Evolutionary conservation across 2,329 filamentous ascomycete species (phyloP), one percentile per base, ranked within the genome.

Genomic region (Neobulgaria alba): DNA sequence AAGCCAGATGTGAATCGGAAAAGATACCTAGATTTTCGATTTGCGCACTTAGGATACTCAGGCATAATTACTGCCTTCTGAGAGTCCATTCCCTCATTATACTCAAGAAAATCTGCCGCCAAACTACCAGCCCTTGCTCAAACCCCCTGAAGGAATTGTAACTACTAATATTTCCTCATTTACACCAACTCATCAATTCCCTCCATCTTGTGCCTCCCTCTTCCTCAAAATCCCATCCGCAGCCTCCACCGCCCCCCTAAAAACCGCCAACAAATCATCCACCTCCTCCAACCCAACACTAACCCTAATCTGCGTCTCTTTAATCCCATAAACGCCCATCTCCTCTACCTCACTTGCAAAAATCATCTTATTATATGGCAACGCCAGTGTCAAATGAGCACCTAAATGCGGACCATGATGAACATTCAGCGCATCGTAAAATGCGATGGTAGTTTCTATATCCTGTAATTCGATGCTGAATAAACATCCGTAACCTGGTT

Each of bases 401-500:
- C 71, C 73, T 0, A 77, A 59, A 48, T 75, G 71, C 1, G 73
- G 72, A 0, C 71, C 71, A 1, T 67, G 62, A 49, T 72, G 69
- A 42, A 74, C 63, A 10, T 66, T 60, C 4, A 71, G 53, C 19
- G 57, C 59, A 42, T 77, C 63, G 50, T 73, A 75, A 45, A 77
- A 77, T 1, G 65, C 63, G 3, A 46, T 53, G 0, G 70, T 63
- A 0, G 59, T 44, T 3, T 60, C 60, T 0, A 67, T 43, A n/a
- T 51, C 60, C 9, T 61, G 57, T 34, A 79, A 70, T 33, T 75
- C 68, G 19, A 77, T 57, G 7, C 60, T 69, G 10, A 78, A 54
- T 1, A 78, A 65, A 48, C 70, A 75, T 2, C 74, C 74, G 50
- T 75, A 73, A 0, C 73, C 73, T 0, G 72, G 70, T 1, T 60